Evolutionary conservation across 192 early-diverging fungal species (phyloP).

Genomic region (Lobulomyces angularis): DNA sequence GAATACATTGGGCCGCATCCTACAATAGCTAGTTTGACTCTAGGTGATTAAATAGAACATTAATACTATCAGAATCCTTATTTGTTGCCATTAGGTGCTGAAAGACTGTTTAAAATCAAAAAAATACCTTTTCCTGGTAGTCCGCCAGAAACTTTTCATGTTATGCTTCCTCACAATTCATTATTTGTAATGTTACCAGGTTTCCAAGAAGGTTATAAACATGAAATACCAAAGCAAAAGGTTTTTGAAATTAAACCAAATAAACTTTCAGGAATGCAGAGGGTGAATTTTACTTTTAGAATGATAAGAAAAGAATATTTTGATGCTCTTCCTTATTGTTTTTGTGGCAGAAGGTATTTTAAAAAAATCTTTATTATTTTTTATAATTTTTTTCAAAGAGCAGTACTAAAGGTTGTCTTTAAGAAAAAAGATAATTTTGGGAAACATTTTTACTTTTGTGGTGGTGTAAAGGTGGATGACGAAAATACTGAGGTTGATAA

Average conservation of each 20-base stretch:
- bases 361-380: no score
- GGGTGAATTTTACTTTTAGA: conserved; percentile 39
- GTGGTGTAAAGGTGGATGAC: no score
- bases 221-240: conserved; percentile 21
- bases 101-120: no score
- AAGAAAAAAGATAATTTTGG: no score
- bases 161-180: conserved; percentile 31
- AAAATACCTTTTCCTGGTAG: no score
- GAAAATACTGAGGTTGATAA: no score
- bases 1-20: conserved; percentile 34
- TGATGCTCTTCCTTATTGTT: conserved; percentile 19
- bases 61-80: no score
- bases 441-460: no score
- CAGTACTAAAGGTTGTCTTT: no score
- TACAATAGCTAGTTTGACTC: conserved; percentile 28
- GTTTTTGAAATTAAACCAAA: conserved; percentile 13
- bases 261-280: conserved; percentile 15
- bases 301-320: conserved; percentile 19
- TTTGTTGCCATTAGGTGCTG: no score
- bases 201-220: conserved; percentile 32
- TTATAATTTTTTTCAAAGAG: no score
- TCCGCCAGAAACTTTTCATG: conserved; percentile 18
- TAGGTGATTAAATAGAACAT: conserved; percentile 36
- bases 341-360: no score
- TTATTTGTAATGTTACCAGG: conserved; percentile 41